Base-by-base conservation (phyloP, 495 filamentous ascomycete genomes). In the Clohesyomyces aquaticus region DNA sequence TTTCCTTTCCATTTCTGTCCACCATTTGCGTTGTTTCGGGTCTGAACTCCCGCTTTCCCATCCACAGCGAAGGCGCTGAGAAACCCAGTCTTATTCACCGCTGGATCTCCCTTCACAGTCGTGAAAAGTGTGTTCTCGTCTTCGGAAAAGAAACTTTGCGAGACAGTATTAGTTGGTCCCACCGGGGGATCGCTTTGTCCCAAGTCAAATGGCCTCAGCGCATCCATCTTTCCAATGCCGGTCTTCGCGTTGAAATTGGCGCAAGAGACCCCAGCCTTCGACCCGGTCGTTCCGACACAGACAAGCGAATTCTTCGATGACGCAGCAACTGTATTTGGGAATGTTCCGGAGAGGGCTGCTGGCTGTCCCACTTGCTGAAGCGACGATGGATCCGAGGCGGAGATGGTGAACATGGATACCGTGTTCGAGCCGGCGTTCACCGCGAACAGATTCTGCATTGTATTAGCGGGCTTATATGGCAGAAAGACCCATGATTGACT, bases 401-500 rank as follows among this genome's bases (percentile, higher is more conserved):
- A 69, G 71, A 87, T 86, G 49, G 71, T 60, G 45, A 87, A 73
- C 79, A 85, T 80, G 59, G 76, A 78, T 1, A 85, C 42, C 1
- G 81, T 81, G 68, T 86, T 83, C 38, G 81, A 85, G 29, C 83
- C 83, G n/a, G 85, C 73, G 71, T 87, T 87, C 38, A 87, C 83
- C 22, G 81, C 82, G 55, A 87, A 83, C 28, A 86, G 55, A 55
- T 58, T 53, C 72, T 67, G 56, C 3, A 25, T 11, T 38, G 8
- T 1, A n/a, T 63, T 19, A 55, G 50, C 21, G 22, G 8, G 18
- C 6, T 6, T 25, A 22, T 21, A 3, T 23, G 16, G 4, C 3
- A 19, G 3, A 49, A 49, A 4, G 46, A n/a, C 9, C n/a, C 6
- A 47, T 6, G 27, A 9, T 41, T n/a, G 35, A 59, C 77, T 64